A percentile compares a stretch with the other conserved stretches of the same genome.
These are phyloP conservation scores for Tricholoma terreum DNA, from an alignment of 768 basidiomycete species.

Conservation along the genomic window DNA sequence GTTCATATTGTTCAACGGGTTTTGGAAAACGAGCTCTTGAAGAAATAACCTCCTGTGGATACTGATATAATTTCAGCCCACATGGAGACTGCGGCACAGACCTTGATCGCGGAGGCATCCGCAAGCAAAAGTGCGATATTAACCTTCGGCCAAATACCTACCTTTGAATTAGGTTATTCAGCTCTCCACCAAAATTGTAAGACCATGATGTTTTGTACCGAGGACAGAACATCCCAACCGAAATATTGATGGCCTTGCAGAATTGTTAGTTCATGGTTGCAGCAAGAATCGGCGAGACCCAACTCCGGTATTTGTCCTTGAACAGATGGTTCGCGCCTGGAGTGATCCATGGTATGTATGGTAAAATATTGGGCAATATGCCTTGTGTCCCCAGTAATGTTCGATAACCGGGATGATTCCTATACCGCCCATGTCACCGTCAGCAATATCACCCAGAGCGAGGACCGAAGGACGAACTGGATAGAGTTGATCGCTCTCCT, in stretches of 20 bases:
- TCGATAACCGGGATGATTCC: slow-evolving; percentile 33
- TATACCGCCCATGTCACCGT: slow-evolving; percentile 4
- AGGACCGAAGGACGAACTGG: slow-evolving; percentile 18
- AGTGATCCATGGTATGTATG: slow-evolving; percentile 27
- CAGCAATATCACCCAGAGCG: background rate
- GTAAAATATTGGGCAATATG: slow-evolving; percentile 24
- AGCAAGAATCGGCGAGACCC: background rate
- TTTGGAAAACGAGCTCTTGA: slow-evolving; percentile 56
- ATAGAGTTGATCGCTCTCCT: slow-evolving; percentile 25
- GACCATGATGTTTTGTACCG: slow-evolving; percentile 19
- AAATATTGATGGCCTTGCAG: background rate
- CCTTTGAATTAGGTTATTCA: slow-evolving; percentile 13
- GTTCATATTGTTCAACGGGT: slow-evolving; percentile 42
- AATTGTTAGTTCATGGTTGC: background rate
- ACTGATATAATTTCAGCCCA: background rate
- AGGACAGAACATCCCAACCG: slow-evolving; percentile 32
- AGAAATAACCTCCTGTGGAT: slow-evolving; percentile 45
- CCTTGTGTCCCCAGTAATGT: slow-evolving; percentile 23
- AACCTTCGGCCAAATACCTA: slow-evolving; percentile 23
- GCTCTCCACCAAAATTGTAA: background rate
- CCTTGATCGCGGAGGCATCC: slow-evolving; percentile 42
- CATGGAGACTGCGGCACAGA: slow-evolving; percentile 9
- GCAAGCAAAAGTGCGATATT: slow-evolving; percentile 28
- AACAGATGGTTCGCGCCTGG: slow-evolving; percentile 30
- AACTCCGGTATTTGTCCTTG: slow-evolving; percentile 29